Percentiles rank a stretch among this genome's conserved stretches.
Evolutionary conservation across 1,139 yeast genomes (phyloP).

Genomic region (Nakaseomyces delphensis): DNA sequence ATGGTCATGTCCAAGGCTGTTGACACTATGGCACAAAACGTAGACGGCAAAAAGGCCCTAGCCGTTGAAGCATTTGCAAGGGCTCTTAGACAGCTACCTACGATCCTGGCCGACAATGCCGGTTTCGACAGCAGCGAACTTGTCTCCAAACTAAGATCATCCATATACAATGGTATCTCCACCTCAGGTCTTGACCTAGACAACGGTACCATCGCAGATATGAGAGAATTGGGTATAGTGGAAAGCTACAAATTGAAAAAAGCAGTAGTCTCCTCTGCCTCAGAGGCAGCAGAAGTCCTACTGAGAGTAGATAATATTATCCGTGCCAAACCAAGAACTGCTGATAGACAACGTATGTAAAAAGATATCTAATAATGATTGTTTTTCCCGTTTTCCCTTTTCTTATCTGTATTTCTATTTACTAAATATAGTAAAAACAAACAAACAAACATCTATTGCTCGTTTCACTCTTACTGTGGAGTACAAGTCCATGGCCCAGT

Average conservation of each 20-base stretch:
- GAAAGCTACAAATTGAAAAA: constrained; percentile 86
- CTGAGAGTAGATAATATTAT: constrained; percentile 92
- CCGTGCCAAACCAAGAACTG: constrained; percentile 95
- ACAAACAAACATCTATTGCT: not conserved
- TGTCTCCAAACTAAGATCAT: constrained; percentile 82
- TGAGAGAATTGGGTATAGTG: constrained; percentile 88
- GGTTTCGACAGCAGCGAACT: constrained; percentile 92
- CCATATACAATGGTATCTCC: constrained; percentile 86
- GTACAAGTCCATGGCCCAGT: too few relatives aligned
- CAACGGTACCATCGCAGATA: constrained; percentile 77
- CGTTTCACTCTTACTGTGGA: not conserved
- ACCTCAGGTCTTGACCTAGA: constrained; percentile 87
- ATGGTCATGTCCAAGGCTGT: constrained; percentile 98
- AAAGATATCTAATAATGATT: not conserved
- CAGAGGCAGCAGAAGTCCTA: constrained; percentile 95
- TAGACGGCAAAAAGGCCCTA: constrained; percentile 84
- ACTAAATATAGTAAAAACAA: not conserved
- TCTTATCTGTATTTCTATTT: not conserved
- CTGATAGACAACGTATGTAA: constrained; percentile 51
- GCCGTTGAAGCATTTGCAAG: constrained; percentile 93
- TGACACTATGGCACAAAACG: constrained; percentile 88
- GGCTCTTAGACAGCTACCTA: constrained; percentile 91
- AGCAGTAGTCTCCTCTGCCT: constrained; percentile 92
- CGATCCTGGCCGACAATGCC: constrained; percentile 92
- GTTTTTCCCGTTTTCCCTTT: not conserved